phyloP scores from a whole-genome alignment of 1,284 basidiomycete genomes.

The Acaromyces ingoldii region DNA sequence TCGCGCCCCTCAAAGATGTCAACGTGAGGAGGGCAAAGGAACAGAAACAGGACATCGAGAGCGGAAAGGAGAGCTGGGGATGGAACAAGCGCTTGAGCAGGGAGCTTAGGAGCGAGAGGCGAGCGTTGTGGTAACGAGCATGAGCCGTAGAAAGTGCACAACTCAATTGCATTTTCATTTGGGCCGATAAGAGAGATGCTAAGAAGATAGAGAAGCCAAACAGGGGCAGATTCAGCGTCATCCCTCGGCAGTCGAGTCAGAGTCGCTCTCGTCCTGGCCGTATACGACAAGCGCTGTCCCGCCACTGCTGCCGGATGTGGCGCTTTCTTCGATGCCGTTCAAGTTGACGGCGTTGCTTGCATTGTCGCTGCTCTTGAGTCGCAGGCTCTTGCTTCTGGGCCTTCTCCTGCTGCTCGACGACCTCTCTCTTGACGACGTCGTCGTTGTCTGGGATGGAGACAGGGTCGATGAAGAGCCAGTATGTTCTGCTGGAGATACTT shows the following conservation, averaged over 20 bases:
- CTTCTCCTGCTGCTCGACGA: neutral
- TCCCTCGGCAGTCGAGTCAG: conserved; percentile 3
- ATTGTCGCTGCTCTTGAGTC: neutral
- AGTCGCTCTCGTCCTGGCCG: conserved; percentile 31
- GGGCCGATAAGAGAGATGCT: no score
- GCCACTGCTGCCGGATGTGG: conserved; percentile 4
- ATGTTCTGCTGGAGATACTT: neutral
- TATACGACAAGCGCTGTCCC: conserved; percentile 45
- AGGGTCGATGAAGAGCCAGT: no score
- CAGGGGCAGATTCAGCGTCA: neutral
- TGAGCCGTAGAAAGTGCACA: neutral
- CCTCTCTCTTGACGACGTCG: neutral
- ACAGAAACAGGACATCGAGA: conserved; percentile 21
- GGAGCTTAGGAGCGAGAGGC: conserved; percentile 10
- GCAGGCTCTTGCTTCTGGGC: neutral
- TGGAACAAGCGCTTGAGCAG: conserved; percentile 27
- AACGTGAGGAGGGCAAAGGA: conserved; percentile 21
- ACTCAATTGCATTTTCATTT: neutral
- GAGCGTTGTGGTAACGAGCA: conserved; percentile 11
- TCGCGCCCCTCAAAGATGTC: conserved; percentile 36
- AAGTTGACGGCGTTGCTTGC: neutral
- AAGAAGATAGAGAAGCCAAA: neutral
- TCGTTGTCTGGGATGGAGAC: no score
- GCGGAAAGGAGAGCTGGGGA: conserved; percentile 32
- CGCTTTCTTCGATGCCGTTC: neutral